These are phyloP conservation scores for Piper betle DNA, from an alignment of 164 flowering plant genomes.

Conservation along the genomic window DNA sequence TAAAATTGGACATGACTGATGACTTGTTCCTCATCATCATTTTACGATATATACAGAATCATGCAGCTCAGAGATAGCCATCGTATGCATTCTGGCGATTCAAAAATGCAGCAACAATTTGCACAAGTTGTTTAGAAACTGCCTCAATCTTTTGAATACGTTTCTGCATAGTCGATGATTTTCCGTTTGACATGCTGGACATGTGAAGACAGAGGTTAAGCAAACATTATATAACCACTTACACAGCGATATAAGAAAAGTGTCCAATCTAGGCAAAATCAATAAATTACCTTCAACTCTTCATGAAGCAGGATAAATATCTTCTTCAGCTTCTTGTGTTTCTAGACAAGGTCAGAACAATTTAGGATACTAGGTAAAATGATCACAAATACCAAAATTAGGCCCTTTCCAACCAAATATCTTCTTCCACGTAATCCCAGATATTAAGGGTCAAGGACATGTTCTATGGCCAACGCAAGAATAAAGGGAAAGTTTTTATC, in stretches of 20 bases:
- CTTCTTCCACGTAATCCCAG: too few relatives aligned
- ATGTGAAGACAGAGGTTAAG: neutral
- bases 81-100: too few relatives aligned
- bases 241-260: neutral
- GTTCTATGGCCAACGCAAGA: too few relatives aligned
- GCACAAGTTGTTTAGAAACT: neutral
- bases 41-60: neutral
- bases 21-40: neutral
- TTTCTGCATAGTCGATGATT: slow-evolving; percentile 8
- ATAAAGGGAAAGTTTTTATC: too few relatives aligned
- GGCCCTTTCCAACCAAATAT: neutral
- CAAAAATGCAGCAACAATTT: neutral
- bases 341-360: slow-evolving; percentile 28
- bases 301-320: slow-evolving; percentile 72
- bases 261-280: too few relatives aligned
- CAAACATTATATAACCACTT: neutral
- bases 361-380: neutral
- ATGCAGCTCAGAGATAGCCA: neutral
- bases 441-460: too few relatives aligned
- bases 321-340: slow-evolving; percentile 60
- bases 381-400: neutral
- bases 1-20: neutral
- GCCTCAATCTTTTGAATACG: slow-evolving; percentile 7
- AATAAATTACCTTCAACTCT: slow-evolving; percentile 51
- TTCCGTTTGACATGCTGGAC: slow-evolving; percentile 11